Conservation (phyloP, 805 yeast species). For the Teunomyces pallodes region DNA sequence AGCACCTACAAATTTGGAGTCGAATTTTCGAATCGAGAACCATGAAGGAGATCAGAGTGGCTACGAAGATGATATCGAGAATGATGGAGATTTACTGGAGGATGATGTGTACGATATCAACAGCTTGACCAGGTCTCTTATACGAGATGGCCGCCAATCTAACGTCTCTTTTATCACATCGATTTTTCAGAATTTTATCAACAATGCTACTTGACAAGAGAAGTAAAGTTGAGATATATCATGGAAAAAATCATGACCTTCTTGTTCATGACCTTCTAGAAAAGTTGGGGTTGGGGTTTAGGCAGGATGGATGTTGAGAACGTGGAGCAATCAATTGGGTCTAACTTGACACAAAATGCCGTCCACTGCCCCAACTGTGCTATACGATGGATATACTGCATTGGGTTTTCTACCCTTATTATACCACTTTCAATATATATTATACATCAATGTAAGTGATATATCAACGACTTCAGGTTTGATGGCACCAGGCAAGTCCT, state of each 20-base stretch:
- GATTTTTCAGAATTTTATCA: slow-evolving; percentile 38
- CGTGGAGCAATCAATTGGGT: not conserved
- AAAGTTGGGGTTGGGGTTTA: not conserved
- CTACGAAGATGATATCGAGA: slow-evolving; percentile 17
- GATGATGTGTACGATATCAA: slow-evolving; percentile 24
- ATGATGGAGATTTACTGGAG: slow-evolving; percentile 20
- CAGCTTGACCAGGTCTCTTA: slow-evolving; percentile 16
- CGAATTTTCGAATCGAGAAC: slow-evolving; percentile 36
- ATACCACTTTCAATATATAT: too few species aligned
- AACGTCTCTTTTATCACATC: slow-evolving; percentile 34
- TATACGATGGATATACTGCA: not conserved
- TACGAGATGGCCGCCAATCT: slow-evolving; percentile 14
- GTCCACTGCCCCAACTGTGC: not conserved
- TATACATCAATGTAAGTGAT: too few species aligned
- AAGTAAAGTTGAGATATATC: not conserved
- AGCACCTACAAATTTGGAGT: slow-evolving; percentile 33
- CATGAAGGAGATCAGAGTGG: slow-evolving; percentile 9
- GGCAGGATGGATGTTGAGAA: not conserved
- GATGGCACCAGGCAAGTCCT: not conserved
- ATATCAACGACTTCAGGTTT: not conserved
- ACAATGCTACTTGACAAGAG: slow-evolving; percentile 17
- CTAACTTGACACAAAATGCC: not conserved
- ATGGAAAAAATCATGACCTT: not conserved
- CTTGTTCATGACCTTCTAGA: not conserved
- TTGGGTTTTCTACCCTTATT: too few species aligned